Percentiles rank a stretch among this genome's conserved stretches.
These are phyloP conservation scores for Dissoconium aciculare DNA, from an alignment of 2,329 filamentous ascomycete species.

Conservation along the genomic window DNA sequence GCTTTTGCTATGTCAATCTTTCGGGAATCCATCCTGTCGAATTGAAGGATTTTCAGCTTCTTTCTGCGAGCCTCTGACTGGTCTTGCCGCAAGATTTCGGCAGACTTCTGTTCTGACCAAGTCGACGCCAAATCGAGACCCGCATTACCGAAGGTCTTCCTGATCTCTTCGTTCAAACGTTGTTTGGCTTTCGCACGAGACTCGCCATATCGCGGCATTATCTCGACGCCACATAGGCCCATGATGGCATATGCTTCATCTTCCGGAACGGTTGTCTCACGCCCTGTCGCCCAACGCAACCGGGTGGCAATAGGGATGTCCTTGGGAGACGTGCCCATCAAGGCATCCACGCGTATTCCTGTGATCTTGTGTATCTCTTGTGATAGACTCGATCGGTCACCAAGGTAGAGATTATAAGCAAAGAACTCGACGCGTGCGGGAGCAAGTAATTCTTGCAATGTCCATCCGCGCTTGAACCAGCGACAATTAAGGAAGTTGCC, in stretches of 20 bases:
- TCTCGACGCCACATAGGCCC: constrained; percentile 4
- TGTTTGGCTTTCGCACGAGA: constrained; percentile 4
- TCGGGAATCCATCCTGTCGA: constrained; percentile 29
- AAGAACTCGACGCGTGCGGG: constrained; percentile 3
- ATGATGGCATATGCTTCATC: constrained; percentile 4
- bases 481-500: constrained; percentile 2
- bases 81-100: constrained; percentile 35
- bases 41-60: constrained; percentile 12
- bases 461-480: constrained; percentile 6
- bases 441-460: constrained; percentile 5
- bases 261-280: constrained; percentile 2
- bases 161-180: background rate
- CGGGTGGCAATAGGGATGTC: background rate
- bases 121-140: too few relatives aligned
- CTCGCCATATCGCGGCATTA: constrained; percentile 5
- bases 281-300: constrained; percentile 2
- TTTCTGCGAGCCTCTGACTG: constrained; percentile 6
- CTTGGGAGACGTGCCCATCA: constrained; percentile 1
- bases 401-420: constrained; percentile 1
- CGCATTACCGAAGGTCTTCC: background rate
- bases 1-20: constrained; percentile 25
- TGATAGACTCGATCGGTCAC: background rate
- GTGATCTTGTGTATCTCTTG: constrained; percentile 13
- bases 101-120: background rate
- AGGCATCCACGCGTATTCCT: constrained; percentile 1